Evolutionary conservation across 768 basidiomycete species (phyloP).

Genomic region (Mycena rebaudengoi): DNA sequence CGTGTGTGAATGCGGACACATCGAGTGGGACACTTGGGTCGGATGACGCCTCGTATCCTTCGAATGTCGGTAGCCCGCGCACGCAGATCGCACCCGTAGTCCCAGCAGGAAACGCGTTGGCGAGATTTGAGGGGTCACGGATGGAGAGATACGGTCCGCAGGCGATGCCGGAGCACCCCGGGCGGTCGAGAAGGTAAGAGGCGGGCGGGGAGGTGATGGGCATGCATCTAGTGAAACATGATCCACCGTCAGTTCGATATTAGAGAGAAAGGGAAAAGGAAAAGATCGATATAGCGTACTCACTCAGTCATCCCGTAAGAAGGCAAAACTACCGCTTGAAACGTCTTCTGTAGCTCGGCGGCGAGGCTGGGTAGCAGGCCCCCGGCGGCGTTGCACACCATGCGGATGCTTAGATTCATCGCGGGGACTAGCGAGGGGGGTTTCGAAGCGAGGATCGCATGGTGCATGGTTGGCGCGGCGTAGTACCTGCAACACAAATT

Average conservation of each 20-base stretch:
- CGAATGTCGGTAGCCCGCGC: conserved; percentile 61
- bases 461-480: conserved; percentile 58
- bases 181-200: conserved; percentile 52
- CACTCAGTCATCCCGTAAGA: conserved; percentile 69
- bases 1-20: conserved; percentile 54
- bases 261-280: too few relatives aligned
- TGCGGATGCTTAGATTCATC: conserved; percentile 48
- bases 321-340: conserved; percentile 61
- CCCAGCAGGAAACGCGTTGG: conserved; percentile 46
- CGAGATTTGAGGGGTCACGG: conserved; percentile 46
- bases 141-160: conserved; percentile 57
- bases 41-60: conserved; percentile 52
- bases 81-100: conserved; percentile 61
- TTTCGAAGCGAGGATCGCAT: conserved; percentile 52
- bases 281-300: conserved; percentile 11
- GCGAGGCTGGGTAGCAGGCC: conserved; percentile 63
- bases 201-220: conserved; percentile 57
- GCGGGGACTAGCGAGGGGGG: conserved; percentile 40
- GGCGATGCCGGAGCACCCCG: conserved; percentile 56
- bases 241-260: too few relatives aligned
- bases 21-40: conserved; percentile 53
- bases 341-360: conserved; percentile 54
- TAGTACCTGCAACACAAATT: conserved; percentile 54
- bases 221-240: too few relatives aligned
- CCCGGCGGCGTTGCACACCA: conserved; percentile 60